Evolutionary conservation across 1,284 basidiomycete species (phyloP).

Genomic region (Ustilago curta): DNA sequence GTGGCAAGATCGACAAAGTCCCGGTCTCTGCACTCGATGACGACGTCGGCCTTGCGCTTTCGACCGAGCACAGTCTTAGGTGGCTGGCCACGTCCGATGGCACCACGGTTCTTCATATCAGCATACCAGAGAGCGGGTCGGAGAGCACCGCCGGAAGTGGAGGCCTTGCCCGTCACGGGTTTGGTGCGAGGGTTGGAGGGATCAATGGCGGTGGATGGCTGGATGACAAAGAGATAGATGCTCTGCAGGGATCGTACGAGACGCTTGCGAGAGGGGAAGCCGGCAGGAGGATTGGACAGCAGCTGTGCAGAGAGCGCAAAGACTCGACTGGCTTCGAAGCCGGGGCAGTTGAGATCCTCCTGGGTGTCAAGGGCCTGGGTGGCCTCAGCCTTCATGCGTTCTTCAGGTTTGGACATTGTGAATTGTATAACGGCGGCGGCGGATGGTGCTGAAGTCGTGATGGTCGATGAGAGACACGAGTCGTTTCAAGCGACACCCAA

Average conservation of each 20-base stretch:
- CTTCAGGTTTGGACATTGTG: conserved; percentile 31
- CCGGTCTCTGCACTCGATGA: conserved; percentile 63
- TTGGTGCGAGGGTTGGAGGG: conserved; percentile 60
- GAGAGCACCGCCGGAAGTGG: conserved; percentile 59
- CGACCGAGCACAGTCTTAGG: conserved; percentile 58
- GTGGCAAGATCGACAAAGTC: conserved; percentile 65
- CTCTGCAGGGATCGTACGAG: conserved; percentile 57
- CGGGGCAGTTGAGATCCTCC: conserved; percentile 54
- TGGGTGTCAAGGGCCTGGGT: conserved; percentile 50
- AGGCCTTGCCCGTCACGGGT: conserved; percentile 38
- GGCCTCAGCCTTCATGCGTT: conserved; percentile 52
- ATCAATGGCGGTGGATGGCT: conserved; percentile 55
- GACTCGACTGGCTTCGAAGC: conserved; percentile 61
- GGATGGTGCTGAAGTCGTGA: conserved; percentile 2
- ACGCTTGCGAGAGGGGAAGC: conserved; percentile 54
- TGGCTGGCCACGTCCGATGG: conserved; percentile 60
- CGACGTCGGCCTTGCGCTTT: conserved; percentile 61
- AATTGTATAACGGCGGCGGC: background rate
- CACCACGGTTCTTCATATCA: conserved; percentile 51
- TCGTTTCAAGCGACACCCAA: background rate
- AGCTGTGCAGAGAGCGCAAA: conserved; percentile 61
- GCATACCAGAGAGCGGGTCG: conserved; percentile 60
- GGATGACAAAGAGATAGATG: conserved; percentile 65
- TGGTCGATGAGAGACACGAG: background rate
- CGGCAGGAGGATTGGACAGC: conserved; percentile 51